A percentile compares a stretch with the other conserved stretches of the same genome.
Evolutionary conservation across 257 asterid species (phyloP).

Genomic region (Misopates orontium): DNA sequence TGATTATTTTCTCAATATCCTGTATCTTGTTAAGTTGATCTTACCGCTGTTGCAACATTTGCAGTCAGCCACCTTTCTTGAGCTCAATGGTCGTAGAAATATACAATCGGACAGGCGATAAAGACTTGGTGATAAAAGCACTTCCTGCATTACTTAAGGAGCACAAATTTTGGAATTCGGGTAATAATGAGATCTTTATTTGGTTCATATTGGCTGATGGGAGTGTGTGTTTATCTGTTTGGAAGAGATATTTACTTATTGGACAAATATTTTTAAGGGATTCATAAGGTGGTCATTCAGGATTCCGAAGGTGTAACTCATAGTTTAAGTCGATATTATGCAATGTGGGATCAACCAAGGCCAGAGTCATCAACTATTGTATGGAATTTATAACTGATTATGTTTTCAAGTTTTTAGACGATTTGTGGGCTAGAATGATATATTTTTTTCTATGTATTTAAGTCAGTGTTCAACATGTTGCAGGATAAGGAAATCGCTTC

Average conservation of each 20-base stretch:
- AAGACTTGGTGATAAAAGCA: constrained; percentile 46
- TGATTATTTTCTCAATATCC: constrained; percentile 9
- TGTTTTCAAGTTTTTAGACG: not conserved
- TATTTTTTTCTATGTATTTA: not conserved
- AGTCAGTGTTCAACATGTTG: not conserved
- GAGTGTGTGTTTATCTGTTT: not conserved
- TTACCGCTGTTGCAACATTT: constrained; percentile 19
- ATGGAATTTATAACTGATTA: constrained; percentile 25
- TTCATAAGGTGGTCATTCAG: constrained; percentile 70
- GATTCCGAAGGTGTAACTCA: constrained; percentile 63
- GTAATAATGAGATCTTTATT: constrained; percentile 32
- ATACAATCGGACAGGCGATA: constrained; percentile 61
- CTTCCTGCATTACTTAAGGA: constrained; percentile 83
- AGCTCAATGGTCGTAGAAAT: constrained; percentile 79
- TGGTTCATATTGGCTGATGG: not conserved
- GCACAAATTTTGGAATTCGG: constrained; percentile 80
- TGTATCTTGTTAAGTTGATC: constrained; percentile 2
- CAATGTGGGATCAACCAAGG: constrained; percentile 86
- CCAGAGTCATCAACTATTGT: constrained; percentile 86
- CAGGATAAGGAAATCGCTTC: constrained; percentile 85
- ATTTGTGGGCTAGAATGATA: not conserved
- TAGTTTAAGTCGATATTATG: constrained; percentile 71
- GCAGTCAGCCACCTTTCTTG: constrained; percentile 89
- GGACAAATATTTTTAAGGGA: constrained; percentile 40
- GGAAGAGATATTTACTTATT: not conserved